Evolutionary conservation across 495 filamentous ascomycete species (phyloP).

Genomic region (Tuber aestivum): DNA sequence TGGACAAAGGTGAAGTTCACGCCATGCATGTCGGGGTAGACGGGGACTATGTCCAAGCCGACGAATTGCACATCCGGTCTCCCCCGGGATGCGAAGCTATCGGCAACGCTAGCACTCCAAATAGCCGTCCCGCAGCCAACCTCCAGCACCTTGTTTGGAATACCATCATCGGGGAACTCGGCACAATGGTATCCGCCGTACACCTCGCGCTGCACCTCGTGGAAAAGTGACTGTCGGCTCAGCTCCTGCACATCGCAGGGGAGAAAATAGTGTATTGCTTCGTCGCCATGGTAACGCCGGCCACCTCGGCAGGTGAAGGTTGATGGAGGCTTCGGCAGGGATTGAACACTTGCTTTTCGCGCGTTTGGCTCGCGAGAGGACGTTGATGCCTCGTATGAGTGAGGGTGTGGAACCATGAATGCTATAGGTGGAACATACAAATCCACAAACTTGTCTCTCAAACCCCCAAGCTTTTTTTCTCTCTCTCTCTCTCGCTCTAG

Average conservation of each 20-base stretch:
- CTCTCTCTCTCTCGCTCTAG: neutral
- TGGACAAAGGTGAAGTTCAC: slow-evolving; percentile 86
- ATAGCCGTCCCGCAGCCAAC: slow-evolving; percentile 82
- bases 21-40: slow-evolving; percentile 63
- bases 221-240: slow-evolving; percentile 78
- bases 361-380: slow-evolving; percentile 27
- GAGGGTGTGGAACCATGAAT: slow-evolving; percentile 30
- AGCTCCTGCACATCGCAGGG: slow-evolving; percentile 84
- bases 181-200: slow-evolving; percentile 75
- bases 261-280: slow-evolving; percentile 67
- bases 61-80: slow-evolving; percentile 60
- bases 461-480: neutral
- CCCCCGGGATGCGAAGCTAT: slow-evolving; percentile 36
- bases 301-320: slow-evolving; percentile 70
- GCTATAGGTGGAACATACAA: slow-evolving; percentile 28
- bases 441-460: slow-evolving; percentile 19
- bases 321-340: slow-evolving; percentile 26
- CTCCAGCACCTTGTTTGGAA: slow-evolving; percentile 74
- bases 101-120: slow-evolving; percentile 61
- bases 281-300: slow-evolving; percentile 74
- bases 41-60: slow-evolving; percentile 73
- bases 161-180: slow-evolving; percentile 56
- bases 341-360: slow-evolving; percentile 30
- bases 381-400: slow-evolving; percentile 1
- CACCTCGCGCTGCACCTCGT: slow-evolving; percentile 71